Evolutionary conservation across 306 rosid genomes (phyloP).

Genomic region (Ormosia semicastrata): DNA sequence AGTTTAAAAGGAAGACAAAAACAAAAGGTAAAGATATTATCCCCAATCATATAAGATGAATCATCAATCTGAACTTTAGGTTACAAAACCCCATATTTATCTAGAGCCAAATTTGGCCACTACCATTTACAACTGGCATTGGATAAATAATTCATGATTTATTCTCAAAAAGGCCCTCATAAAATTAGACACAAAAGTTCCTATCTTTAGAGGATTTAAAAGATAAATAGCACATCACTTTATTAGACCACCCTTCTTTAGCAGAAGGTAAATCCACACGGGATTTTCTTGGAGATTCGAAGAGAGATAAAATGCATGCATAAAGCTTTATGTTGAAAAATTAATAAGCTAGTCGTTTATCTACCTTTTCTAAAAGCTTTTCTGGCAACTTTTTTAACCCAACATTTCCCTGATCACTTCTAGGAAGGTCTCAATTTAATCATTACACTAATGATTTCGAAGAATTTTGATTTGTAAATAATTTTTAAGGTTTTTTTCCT

Average conservation of each 20-base stretch:
- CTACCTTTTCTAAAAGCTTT: not conserved
- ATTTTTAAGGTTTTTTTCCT: not conserved
- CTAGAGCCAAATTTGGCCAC: not conserved
- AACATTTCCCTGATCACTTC: not conserved
- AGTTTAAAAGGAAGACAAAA: not conserved
- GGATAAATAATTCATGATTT: not conserved
- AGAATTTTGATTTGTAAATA: not conserved
- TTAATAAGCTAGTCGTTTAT: not conserved
- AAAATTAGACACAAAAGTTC: not conserved
- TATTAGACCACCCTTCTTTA: not conserved
- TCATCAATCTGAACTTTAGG: not conserved
- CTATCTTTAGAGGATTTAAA: not conserved
- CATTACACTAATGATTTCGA: not conserved
- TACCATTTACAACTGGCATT: not conserved
- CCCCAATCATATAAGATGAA: not conserved
- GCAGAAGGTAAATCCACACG: not conserved
- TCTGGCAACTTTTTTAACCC: not conserved
- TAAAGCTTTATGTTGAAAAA: not conserved
- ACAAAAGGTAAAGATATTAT: not conserved
- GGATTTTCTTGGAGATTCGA: not conserved
- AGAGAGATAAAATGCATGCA: not conserved
- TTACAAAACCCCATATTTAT: not conserved
- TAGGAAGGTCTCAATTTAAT: not conserved
- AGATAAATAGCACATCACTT: not conserved
- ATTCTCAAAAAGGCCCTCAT: not conserved